phyloP scores from a whole-genome alignment of 2,329 filamentous ascomycete species.

The Phialophora macrospora region DNA sequence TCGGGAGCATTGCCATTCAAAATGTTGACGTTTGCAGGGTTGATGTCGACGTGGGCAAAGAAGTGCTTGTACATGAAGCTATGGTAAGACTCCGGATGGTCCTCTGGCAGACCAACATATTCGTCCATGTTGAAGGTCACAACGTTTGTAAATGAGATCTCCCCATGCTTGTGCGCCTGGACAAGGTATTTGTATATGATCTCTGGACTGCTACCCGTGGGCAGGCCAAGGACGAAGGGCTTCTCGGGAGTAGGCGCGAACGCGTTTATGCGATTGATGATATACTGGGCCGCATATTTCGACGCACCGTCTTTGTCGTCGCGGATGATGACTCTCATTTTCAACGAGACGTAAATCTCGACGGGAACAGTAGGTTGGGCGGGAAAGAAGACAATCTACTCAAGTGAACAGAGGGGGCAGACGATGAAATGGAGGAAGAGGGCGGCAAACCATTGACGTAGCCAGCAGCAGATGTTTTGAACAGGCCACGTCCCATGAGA shows the following conservation, averaged over 20 bases:
- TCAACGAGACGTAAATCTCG: not conserved
- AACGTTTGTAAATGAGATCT: conserved; percentile 85
- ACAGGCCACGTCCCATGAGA: conserved; percentile 21
- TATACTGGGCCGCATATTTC: conserved; percentile 78
- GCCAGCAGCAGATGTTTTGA: conserved; percentile 16
- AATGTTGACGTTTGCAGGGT: conserved; percentile 81
- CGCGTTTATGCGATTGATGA: conserved; percentile 77
- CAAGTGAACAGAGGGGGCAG: not conserved
- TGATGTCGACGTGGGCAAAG: conserved; percentile 83
- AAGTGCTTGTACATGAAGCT: conserved; percentile 94
- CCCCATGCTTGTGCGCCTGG: conserved; percentile 47
- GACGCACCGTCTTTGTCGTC: conserved; percentile 72
- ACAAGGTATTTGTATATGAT: conserved; percentile 79
- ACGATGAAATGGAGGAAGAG: conserved; percentile 4
- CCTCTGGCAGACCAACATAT: conserved; percentile 80
- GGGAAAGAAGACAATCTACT: conserved; percentile 11
- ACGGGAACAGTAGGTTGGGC: conserved; percentile 3
- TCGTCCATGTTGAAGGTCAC: conserved; percentile 96
- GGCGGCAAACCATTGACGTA: conserved; percentile 34
- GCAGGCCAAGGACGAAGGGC: conserved; percentile 81
- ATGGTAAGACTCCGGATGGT: conserved; percentile 85
- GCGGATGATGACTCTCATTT: conserved; percentile 82
- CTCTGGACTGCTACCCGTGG: conserved; percentile 80
- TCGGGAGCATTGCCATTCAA: conserved; percentile 79
- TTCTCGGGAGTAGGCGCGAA: conserved; percentile 73